Evolutionary conservation across 768 basidiomycete species (phyloP), one percentile per base, ranked within the genome.

Genomic region (Rhodosporidiobolus odoratus): DNA sequence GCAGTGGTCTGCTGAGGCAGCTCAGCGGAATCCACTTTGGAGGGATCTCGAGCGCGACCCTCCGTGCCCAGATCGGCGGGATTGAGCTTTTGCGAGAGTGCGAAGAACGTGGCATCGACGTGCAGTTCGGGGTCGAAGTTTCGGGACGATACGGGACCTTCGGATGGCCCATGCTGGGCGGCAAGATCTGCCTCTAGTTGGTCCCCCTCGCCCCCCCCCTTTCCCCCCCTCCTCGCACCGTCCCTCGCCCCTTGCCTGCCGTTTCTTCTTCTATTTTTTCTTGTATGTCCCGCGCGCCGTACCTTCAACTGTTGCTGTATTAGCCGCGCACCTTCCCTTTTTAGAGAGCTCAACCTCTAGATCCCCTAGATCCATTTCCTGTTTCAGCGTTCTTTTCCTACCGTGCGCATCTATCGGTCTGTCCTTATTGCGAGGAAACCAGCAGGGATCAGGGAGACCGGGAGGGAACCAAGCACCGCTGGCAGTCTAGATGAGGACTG

Each of bases 41-140:
- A 7, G 68, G 68, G 8, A 69, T 69, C 58, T 50, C 37, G 32
- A 35, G 41, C 21, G 68, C 68, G 48, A 69, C 61, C 13, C 50
- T 69, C 17, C 45, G 45, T 23, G 62, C 62, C 15, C 68, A 69
- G 58, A 21, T 52, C n/a, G 68, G 68, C 19, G 68, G 62, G 25
- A 16, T 1, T 27, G 68, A 69, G 23, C 40, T 69, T 2, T 21
- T 69, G 17, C n/a, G 19, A 4, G 62, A 64, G 50, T 47, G 62
- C 34, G 32, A 16, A 7, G 62, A 64, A 41, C 40, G 35, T 7
- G 68, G 58, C 21, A 54, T 69, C 50, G 50, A 37, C 34, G 63
- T 58, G 19, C 17, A 43, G 40, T 64, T 64, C 27, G 68, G 68
- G 16, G 68, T 58, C 4, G 67, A 32, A 16, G 30, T n/a, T 15